Base-by-base conservation (phyloP, 2,329 filamentous ascomycete species). In the Neofusicoccum cordaticola region DNA sequence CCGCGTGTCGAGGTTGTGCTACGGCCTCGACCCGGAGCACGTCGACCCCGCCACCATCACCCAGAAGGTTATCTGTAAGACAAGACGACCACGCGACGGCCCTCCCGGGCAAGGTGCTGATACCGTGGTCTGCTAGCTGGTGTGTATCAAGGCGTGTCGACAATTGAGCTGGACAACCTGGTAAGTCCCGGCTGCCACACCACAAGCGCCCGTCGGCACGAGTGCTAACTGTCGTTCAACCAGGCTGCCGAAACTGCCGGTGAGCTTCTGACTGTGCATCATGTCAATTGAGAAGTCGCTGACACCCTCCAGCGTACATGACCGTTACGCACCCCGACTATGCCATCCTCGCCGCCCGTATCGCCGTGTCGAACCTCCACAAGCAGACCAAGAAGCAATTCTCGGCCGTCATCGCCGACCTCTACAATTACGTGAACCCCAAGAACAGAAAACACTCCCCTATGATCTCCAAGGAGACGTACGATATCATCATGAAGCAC, bases 371-470 rank as follows among this genome's bases (percentile, higher is more conserved):
- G 75, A 99, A 99, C 83, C 90, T 99, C 66, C 95, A 99, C 89
- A 99, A 99, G 84, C 95, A 99, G 86, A 99, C 95, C 69, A 98
- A 98, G 87, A 99, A 99, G 86, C 94, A 98, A 78, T 99, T 96
- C 84, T 98, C 95, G n/a, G 85, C 92, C 57, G 95, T 99, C 66
- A 86, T 99, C 72, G 89, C 88, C 72, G 95, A 99, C 74, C 88
- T 99, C 47, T 97, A 94, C 82, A 86, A 95, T 83, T 99, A 97
- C 79, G 84, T 96, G 80, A 99, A 99, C 83, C 93, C 94, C 67
- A 96, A 92, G 83, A 99, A 97, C 80, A 82, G 84, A 68, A 89
- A 85, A 71, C 77, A 85, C 7, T 94, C 93, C 58, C 94, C 95
- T 65, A 99, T 99, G 95, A 98, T 99, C 75, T 93, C 94, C 48